Conservation (phyloP, 495 filamentous ascomycete genomes). For the Daldinia vernicosa region DNA sequence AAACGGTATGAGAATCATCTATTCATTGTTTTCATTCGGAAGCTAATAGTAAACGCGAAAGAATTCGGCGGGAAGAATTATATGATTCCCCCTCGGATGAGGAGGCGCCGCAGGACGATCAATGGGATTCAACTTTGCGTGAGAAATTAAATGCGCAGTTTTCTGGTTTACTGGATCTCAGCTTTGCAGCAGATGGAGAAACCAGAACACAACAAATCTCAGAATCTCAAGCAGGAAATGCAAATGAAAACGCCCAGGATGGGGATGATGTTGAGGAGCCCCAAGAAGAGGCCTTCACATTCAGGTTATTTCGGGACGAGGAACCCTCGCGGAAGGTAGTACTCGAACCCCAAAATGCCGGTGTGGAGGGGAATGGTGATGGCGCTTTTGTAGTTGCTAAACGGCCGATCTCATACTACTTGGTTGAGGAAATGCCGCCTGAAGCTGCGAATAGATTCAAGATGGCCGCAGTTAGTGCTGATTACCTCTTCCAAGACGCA, state of each 20-base stretch:
- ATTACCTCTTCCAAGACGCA: conserved; percentile 53
- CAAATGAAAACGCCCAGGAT: conserved; percentile 18
- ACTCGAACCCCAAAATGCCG: conserved; percentile 42
- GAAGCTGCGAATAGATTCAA: conserved; percentile 46
- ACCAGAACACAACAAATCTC: conserved; percentile 11
- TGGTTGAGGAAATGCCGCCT: conserved; percentile 49
- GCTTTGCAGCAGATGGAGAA: conserved; percentile 14
- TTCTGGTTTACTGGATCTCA: conserved; percentile 50
- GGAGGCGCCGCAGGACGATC: conserved; percentile 32
- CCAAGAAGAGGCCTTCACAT: conserved; percentile 56
- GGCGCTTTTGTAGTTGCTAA: conserved; percentile 52
- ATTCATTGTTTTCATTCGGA: not conserved
- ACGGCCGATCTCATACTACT: conserved; percentile 56
- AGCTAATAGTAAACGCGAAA: conserved; percentile 42
- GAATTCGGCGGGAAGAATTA: conserved; percentile 63
- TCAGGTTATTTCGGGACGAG: conserved; percentile 62
- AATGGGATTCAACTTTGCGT: conserved; percentile 44
- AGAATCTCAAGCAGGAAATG: conserved; percentile 1
- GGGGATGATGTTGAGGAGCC: conserved; percentile 26
- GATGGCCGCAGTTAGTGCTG: conserved; percentile 55
- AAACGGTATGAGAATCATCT: conserved; percentile 56
- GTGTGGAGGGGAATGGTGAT: conserved; percentile 32
- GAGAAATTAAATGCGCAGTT: conserved; percentile 55
- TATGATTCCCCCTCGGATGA: conserved; percentile 49
- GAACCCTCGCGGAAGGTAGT: conserved; percentile 49